Percentiles rank a stretch among this genome's conserved stretches.
These are phyloP conservation scores for Leptodermis oblonga DNA, from an alignment of 257 asterid species.

Conservation along the genomic window DNA sequence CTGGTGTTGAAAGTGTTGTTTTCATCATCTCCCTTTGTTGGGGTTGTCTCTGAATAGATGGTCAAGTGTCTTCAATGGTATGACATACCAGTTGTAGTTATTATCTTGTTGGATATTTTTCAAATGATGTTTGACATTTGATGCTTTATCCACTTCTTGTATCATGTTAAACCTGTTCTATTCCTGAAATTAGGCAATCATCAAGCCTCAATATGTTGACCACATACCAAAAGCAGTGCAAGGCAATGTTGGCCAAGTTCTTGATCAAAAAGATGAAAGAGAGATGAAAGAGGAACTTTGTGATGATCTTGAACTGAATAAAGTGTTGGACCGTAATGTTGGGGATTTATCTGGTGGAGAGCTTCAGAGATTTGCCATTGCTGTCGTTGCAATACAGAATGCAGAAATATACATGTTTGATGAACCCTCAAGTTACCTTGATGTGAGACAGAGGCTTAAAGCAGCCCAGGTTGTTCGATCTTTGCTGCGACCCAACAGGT, in stretches of 20 bases:
- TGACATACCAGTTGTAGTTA: background rate
- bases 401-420: constrained; percentile 99
- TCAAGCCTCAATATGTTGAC: constrained; percentile 97
- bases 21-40: background rate
- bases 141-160: background rate
- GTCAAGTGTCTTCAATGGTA: background rate
- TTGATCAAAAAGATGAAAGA: constrained; percentile 93
- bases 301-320: constrained; percentile 81
- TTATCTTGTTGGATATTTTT: background rate
- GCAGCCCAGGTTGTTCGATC: constrained; percentile 97
- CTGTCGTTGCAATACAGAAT: constrained; percentile 86
- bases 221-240: constrained; percentile 98
- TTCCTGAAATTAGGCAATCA: constrained; percentile 60
- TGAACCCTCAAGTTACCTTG: constrained; percentile 99
- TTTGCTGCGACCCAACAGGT: constrained; percentile 91
- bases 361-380: constrained; percentile 99
- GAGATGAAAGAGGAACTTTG: constrained; percentile 65
- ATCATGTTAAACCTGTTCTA: constrained; percentile 3
- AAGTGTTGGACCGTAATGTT: constrained; percentile 93
- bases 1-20: background rate
- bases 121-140: background rate
- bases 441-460: constrained; percentile 96
- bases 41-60: background rate
- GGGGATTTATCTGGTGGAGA: constrained; percentile 99
- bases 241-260: constrained; percentile 98